These are phyloP conservation scores for Ogataea siamensis DNA, from an alignment of 805 yeast genomes.

Conservation along the genomic window DNA sequence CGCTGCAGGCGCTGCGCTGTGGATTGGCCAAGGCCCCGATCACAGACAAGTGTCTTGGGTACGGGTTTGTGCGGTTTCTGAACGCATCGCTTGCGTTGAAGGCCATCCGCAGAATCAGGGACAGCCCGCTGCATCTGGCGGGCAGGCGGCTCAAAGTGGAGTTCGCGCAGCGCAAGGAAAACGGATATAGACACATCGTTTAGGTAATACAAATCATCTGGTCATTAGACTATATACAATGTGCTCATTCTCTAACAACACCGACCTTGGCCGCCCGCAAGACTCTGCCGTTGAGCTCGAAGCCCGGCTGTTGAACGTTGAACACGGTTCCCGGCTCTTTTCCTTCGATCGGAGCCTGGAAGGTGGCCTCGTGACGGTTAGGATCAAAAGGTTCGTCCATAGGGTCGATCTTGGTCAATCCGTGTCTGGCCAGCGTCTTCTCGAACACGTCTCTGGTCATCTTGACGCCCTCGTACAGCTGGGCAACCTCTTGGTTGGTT, in stretches of 20 bases:
- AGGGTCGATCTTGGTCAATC: constrained; percentile 78
- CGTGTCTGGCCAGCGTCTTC: constrained; percentile 78
- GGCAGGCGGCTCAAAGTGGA: constrained; percentile 30
- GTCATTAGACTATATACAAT: constrained; percentile 16
- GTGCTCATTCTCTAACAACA: constrained; percentile 47
- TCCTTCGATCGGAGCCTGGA: constrained; percentile 81
- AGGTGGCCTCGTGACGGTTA: constrained; percentile 88
- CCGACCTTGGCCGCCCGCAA: constrained; percentile 96
- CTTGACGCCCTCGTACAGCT: constrained; percentile 81
- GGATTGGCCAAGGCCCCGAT: constrained; percentile 31
- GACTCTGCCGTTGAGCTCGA: constrained; percentile 80
- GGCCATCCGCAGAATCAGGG: constrained; percentile 49
- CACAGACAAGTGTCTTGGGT: constrained; percentile 40
- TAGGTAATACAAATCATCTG: constrained; percentile 12
- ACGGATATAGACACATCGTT: constrained; percentile 29
- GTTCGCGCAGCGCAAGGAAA: constrained; percentile 26
- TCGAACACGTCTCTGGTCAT: constrained; percentile 88
- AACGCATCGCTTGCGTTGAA: constrained; percentile 38
- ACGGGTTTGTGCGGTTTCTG: constrained; percentile 62
- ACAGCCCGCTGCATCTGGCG: constrained; percentile 34
- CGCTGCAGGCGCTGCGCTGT: constrained; percentile 29
- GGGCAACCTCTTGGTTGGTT: constrained; percentile 61
- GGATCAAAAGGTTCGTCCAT: constrained; percentile 86
- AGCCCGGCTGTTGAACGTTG: constrained; percentile 90
- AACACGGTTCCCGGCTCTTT: constrained; percentile 91